Base-by-base conservation (phyloP, 768 basidiomycete genomes). In the Boletus vinaceobasis region DNA sequence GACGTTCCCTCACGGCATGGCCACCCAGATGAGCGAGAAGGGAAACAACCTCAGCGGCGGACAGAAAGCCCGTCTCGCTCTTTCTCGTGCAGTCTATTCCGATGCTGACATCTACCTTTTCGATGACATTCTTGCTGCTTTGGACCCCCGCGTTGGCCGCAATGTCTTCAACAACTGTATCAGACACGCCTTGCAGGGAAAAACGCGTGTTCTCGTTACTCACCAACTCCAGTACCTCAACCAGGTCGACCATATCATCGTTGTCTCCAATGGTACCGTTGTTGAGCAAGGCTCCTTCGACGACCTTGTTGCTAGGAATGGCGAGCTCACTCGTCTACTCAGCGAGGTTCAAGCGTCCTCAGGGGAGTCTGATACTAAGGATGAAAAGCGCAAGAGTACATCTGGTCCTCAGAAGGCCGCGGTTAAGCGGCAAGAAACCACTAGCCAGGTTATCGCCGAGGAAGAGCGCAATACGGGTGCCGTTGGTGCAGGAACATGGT, bases 11-110 rank as follows among this genome's bases (percentile, higher is more conserved):
- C 50, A 59, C 36, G 67, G 67, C 23, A 62, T 69, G 59, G 67
- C 66, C 36, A 79, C 78, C 2, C 75, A 79, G 60, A 71, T 79
- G 55, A 78, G 76, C 31, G 78, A 79, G 58, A 78, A 77, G 56
- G 78, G 78, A 33, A 67, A 71, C 43, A 79, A 74, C 46, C 64
- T 60, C 29, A 74, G 71, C 53, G 79, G 79, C 40, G 79, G 79
- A 35, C 79, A 80, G 61, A 80, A 78, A 60, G 79, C 79, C 7
- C 66, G 79, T 33, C 71, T 80, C 26, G 71, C 74, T 5, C 65
- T 79, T 35, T 78, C 78, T 29, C 70, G 79, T 29, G 78, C 78
- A 4, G 66, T 79, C 14, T 79, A 79, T 53, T 73, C 73, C 5
- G 62, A 72, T 44, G 72, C 78, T 7, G 68, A 72, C 4, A 71